Evolutionary conservation across 345 rosid genomes (phyloP), one percentile per base, ranked within the genome.

Genomic region (Syzygium grande): DNA sequence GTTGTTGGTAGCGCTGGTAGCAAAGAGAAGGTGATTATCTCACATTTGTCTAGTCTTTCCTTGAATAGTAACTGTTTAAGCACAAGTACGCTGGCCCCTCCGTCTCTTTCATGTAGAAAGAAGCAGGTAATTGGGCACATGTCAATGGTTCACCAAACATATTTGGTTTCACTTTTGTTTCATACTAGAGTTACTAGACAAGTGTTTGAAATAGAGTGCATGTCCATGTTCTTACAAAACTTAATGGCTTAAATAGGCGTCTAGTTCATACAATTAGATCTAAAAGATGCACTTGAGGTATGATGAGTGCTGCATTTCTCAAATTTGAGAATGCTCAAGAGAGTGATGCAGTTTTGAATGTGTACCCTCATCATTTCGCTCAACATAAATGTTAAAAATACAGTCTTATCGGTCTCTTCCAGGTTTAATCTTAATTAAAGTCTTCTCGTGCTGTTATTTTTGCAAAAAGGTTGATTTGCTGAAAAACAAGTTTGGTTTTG

Each of bases 401-500:
- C 78, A 73, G 80, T 73, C 12, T 19, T 19, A 19, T 73, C 10
- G 19, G 49, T 73, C 49, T 73, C 12, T 73, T 73, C 49, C 49
- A 7, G 19, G 80, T 34, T 73, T 73, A 22, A 34, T 73, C 49
- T 73, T 53, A 54, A 51, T 86, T 49, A 49, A 52, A 22, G 43
- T 10, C 5, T 15, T 25, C 10, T 23, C 27, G n/a, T 55, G 78
- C 38, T 77, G 30, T 27, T 59, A 11, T 56, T 51, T 51, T 49
- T n/a, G 79, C 51, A 23, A 80, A 43, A 38, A 94, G 94, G 92
- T 94, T 85, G 91, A 91, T 84, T 87, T 93, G 27, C 87, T 94
- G 87, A 93, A 90, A 91, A 90, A 86, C 49, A 92, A 90, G 89
- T 89, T 93, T 84, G 93, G 93, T 78, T 94, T 93, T 51, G 92